A percentile compares a stretch with the other conserved stretches of the same genome.
Evolutionary conservation across 2,329 filamentous ascomycete species (phyloP).

Genomic region (Microcyclosporella mali): DNA sequence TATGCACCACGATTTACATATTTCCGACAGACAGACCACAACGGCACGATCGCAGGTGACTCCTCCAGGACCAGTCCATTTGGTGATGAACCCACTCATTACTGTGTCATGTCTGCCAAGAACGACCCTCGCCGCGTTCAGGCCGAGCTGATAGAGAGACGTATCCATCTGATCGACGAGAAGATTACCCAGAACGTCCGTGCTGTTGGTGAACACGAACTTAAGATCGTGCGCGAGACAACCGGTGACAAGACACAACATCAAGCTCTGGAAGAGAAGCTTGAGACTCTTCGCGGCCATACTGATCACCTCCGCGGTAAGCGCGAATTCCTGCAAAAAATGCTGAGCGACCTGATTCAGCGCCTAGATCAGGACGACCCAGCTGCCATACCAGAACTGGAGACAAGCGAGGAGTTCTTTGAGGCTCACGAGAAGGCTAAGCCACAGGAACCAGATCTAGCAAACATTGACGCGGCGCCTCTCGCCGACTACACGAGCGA

Average conservation of each 20-base stretch:
- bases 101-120: constrained; percentile 77
- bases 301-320: constrained; percentile 52
- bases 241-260: constrained; percentile 39
- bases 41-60: constrained; percentile 71
- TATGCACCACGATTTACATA: constrained; percentile 95
- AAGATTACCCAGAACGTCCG: constrained; percentile 72
- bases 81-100: constrained; percentile 86
- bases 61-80: constrained; percentile 80
- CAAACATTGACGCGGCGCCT: constrained; percentile 60
- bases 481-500: constrained; percentile 82
- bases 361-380: constrained; percentile 55
- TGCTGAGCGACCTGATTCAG: constrained; percentile 53
- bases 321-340: constrained; percentile 52
- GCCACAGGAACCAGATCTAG: constrained; percentile 39
- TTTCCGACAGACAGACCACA: constrained; percentile 92
- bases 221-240: constrained; percentile 52
- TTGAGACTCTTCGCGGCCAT: constrained; percentile 51
- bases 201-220: constrained; percentile 67
- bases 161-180: constrained; percentile 68
- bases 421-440: constrained; percentile 46
- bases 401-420: constrained; percentile 41
- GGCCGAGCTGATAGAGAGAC: constrained; percentile 72
- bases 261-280: constrained; percentile 51
- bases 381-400: constrained; percentile 37
- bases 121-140: constrained; percentile 82